Evolutionary conservation across 176 grass and related monocot species (phyloP), one percentile per base, ranked within the genome.

Genomic region (Carex myosuroides): DNA sequence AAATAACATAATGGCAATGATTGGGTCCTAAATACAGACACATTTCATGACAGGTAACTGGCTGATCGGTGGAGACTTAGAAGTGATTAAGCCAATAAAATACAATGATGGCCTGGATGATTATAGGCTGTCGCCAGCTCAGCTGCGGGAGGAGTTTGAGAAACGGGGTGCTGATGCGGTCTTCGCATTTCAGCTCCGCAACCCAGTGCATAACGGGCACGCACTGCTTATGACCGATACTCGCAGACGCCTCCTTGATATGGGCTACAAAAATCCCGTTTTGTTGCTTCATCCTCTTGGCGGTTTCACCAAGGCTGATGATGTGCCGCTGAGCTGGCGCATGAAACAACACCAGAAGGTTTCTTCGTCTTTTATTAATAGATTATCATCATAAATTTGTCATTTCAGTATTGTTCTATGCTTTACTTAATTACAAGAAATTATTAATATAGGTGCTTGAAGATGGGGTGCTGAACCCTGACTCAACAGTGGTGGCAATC

Each of bases 271-370:
- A 83, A 99, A 99, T 50, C 96, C 96, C 70, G 74, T 99, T 85
- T 85, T 99, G 71, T 94, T 99, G 61, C 88, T 99, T 80, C 93
- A 99, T 95, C 93, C 96, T 64, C 82, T 99, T n/a, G 96, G 96
- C 18, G 96, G 96, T 50, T 99, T 91, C 41, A 99, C 96, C 71
- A 99, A 99, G 87, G 93, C 90, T 60, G 96, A 99, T 63, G 96
- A 99, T 13, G 96, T 99, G 67, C 96, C 93, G 75, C 91, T 95
- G 85, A 87, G 83, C 81, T 95, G 91, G 91, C 92, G 96, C 84
- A 99, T 99, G 96, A 99, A 90, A 87, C 93, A 99, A 82, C 93
- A 95, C 89, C 92, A 95, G 73, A 95, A 99, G 96, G 96, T 98
- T 13, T 69, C 6, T 78, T 69, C 6, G 57, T 57, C 50, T 57